Base-by-base conservation (phyloP, 2,329 filamentous ascomycete species). In the Tolypocladium tundrense region DNA sequence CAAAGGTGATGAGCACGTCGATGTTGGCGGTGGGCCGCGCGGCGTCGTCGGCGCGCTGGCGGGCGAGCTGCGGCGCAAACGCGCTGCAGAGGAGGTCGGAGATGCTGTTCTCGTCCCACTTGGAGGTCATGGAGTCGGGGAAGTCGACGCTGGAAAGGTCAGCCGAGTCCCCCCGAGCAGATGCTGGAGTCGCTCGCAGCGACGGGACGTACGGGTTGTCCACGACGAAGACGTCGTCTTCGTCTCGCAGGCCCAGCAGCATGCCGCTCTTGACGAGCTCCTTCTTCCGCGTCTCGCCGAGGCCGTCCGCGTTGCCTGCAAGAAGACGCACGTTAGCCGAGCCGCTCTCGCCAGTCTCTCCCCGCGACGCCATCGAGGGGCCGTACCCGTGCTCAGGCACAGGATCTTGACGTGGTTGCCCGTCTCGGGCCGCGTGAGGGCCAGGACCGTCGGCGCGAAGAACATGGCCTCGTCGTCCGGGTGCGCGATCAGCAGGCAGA, bases 391-490 rank as follows among this genome's bases (percentile, higher is more conserved):
- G 73, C 90, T 95, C 62, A 99, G 77, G 75, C 94, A 99, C 58
- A 97, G 76, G 62, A 99, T 96, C 75, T 95, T 94, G 68, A 99
- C 82, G 69, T 95, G 91, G 74, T 99, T 97, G 4, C 90, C 88
- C 24, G 88, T 79, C 59, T 86, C 84, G 4, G 91, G 90, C 16
- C 83, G 79, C 21, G 91, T 93, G 59, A 99, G 82, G n/a, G 89
- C 86, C 65, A 95, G 80, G 16, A 97, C 79, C 0, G 91, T 89
- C 0, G 94, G 94, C 62, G 91, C 86, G 75, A 99, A 99, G 80
- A 99, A 99, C 94, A 99, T 99, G 72, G 93, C 94, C 77, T 99
- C 94, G 68, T 99, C 94, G 74, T 99, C 94, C 0, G 94, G 94
- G 75, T 99, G 94, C 27, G 94, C 94, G 68, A 99, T 97, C 57